Base-by-base conservation (phyloP, 306 rosid genomes). In the Rubus parviflorus region DNA sequence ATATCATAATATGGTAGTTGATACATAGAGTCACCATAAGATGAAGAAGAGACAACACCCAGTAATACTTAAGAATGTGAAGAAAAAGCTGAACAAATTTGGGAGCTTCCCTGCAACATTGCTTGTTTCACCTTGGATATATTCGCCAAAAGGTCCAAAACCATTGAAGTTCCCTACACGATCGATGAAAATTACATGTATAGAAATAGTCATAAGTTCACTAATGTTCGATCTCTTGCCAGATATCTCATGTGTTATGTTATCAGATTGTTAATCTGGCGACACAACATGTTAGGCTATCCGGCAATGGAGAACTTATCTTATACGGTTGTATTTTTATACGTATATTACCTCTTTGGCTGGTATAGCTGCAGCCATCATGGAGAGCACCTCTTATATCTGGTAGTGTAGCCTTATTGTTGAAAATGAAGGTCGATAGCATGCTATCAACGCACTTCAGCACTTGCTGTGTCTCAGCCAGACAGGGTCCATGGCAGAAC, bases 401-500 rank as follows among this genome's bases (percentile, higher is more conserved):
- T 8, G 81, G 81, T 14, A 84, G 66, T 20, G 77, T 83, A 38
- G 88, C 95, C 80, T 80, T 88, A 58, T 88, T 92, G 51, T 84
- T 52, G 90, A 92, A 92, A 58, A 85, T 37, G 78, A 92, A 90
- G 79, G 79, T 76, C 3, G 91, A 85, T 16, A 90, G 74, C 37
- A 84, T 57, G 47, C 60, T 73, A 57, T 90, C 86, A 60, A 92
- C 66, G 83, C 97, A 92, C 23, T 90, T 82, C 61, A 92, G 90
- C 67, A 92, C 76, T 57, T 78, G 56, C 57, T 90, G 89, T 30
- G 97, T 88, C 83, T 92, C 97, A 5, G 75, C 23, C 17, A 90
- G 73, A 82, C 97, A 92, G 8, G 95, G 93, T 77, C 91, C 91
- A 75, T 78, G 83, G 46, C 95, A 90, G 87, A 92, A 90, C 54